Evolutionary conservation across 768 basidiomycete genomes (phyloP).

Genomic region (Tulasnella sp.): DNA sequence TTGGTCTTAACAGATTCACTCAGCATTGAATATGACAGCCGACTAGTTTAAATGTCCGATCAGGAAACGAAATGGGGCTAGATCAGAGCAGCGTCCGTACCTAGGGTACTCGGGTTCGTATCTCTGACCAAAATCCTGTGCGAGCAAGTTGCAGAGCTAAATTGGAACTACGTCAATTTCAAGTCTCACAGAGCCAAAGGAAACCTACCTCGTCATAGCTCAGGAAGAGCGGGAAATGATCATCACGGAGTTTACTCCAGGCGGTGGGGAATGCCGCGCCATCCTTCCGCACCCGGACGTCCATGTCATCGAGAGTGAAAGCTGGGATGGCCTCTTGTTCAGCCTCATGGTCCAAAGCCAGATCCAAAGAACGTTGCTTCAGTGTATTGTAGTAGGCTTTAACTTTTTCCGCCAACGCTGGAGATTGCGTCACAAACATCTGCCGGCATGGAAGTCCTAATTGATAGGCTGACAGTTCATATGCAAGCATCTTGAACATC

Average conservation of each 20-base stretch:
- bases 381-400: constrained; percentile 21
- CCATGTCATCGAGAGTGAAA: constrained; percentile 10
- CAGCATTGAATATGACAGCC: not conserved
- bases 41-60: no score
- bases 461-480: not conserved
- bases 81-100: no score
- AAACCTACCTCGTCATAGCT: constrained; percentile 26
- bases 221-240: constrained; percentile 27
- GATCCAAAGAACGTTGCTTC: constrained; percentile 4
- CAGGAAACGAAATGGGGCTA: no score
- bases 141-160: constrained; percentile 42
- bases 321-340: not conserved
- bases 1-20: not conserved
- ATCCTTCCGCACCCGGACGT: not conserved
- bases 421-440: constrained; percentile 28
- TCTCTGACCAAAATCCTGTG: constrained; percentile 6
- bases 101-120: no score
- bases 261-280: not conserved
- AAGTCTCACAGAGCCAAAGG: not conserved
- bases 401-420: constrained; percentile 23
- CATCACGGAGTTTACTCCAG: constrained; percentile 14
- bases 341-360: not conserved
- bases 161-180: constrained; percentile 26
- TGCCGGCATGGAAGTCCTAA: constrained; percentile 3
- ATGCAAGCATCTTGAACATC: constrained; percentile 26